Base-by-base conservation (phyloP, 371 early-diverging fungal genomes). In the Mortierella sp. region DNA sequence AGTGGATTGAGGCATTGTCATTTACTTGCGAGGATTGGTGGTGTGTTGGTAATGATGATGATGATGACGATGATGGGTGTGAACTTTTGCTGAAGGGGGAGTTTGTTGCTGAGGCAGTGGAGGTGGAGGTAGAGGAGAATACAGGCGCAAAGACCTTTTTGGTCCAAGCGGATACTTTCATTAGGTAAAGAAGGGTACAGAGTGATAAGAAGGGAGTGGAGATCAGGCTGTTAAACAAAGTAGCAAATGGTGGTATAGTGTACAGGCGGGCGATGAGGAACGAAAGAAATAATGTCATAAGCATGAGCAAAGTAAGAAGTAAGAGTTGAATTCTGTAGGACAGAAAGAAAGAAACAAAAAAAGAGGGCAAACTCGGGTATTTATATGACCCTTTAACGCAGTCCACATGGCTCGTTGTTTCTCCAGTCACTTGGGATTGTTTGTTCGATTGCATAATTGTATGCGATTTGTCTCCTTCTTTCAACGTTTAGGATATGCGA, bases 141-240 rank as follows among this genome's bases (percentile, higher is more conserved):
- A 42, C 68, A 24, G 68, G 68, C 9, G 68, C 42, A 24, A 68
- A 68, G 42, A 42, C 68, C 68, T 68, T 68, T 11, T 42, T 68
- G 38, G 68, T 68, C 68, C 68, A 68, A 0, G 68, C 68, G 10
- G 44, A 34, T 1, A 68, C 34, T 21, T 68, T 68, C 68, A 68
- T 68, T 63, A 13, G 5, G 8, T 19, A 2, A 14, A 31, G 63
- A 13, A 16, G 50, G 50, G 50, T 13, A 16, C 19, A 24, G 19
- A n/a, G 55, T 6, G 68, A 3, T 3, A 58, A 38, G 8, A 21
- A 50, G 50, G 24, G 34, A 21, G n/a, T 14, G 19, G 0, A 42
- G 21, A 7, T 14, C 8, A 16, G 2, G 38, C 34, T 19, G 7
- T 60, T 14, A 58, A 58, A 16, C 5, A 60, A 60, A 1, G 28